These are phyloP conservation scores for Antitrichia curtipendula DNA, from an alignment of 225 moss, liverwort and hornwort genomes.

Conservation along the genomic window DNA sequence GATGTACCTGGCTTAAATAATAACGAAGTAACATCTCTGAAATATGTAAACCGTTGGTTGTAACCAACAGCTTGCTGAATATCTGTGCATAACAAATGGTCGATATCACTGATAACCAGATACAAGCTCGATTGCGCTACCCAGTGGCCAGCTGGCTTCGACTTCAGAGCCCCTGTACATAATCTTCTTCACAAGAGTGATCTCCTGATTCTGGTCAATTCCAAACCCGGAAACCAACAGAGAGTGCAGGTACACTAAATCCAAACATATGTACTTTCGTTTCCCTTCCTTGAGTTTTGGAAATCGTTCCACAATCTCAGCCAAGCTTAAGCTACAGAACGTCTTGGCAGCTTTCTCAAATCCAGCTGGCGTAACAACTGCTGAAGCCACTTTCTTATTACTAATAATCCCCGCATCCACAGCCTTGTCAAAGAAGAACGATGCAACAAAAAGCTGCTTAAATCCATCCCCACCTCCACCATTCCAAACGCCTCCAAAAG, in stretches of 20 bases:
- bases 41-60: not conserved
- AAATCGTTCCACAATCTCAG: conserved; percentile 29
- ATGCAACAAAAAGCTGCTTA: conserved; percentile 63
- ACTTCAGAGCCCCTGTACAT: conserved; percentile 49
- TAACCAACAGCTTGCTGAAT: not conserved
- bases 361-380: conserved; percentile 41
- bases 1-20: not conserved
- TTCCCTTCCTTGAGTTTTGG: conserved; percentile 44
- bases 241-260: conserved; percentile 58
- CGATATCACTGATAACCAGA: conserved; percentile 47
- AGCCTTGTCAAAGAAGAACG: conserved; percentile 78
- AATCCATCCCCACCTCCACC: conserved; percentile 74
- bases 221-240: conserved; percentile 79
- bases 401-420: conserved; percentile 55
- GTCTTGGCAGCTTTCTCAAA: conserved; percentile 50
- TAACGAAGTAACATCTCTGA: not conserved
- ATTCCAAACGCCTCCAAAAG: conserved; percentile 80
- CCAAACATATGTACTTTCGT: conserved; percentile 62
- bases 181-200: conserved; percentile 82
- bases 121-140: conserved; percentile 82
- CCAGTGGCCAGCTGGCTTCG: conserved; percentile 89
- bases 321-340: conserved; percentile 52
- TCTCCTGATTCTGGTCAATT: conserved; percentile 40
- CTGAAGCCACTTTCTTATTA: conserved; percentile 25
- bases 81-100: conserved; percentile 1